Conservation (phyloP, 2,329 filamentous ascomycete genomes). For the Aspergillus pseudonomiae region DNA sequence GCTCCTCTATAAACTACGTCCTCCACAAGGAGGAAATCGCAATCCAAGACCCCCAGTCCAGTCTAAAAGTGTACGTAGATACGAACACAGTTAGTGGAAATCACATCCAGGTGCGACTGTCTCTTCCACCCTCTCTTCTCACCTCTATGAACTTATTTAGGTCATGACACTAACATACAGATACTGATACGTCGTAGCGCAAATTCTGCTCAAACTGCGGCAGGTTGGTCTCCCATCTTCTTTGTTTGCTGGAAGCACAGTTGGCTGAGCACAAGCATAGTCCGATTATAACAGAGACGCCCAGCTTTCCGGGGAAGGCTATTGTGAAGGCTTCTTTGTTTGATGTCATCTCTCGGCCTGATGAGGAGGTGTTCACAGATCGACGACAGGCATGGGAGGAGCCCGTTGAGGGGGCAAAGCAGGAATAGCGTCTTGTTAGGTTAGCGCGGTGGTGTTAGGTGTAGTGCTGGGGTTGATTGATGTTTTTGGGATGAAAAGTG, state of each 20-base stretch:
- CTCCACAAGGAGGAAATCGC: neutral
- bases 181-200: neutral
- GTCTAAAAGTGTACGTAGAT: neutral
- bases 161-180: neutral
- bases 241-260: neutral
- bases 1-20: slow-evolving; percentile 2
- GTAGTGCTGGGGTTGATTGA: neutral
- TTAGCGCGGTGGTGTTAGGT: neutral
- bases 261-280: neutral
- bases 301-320: slow-evolving; percentile 1
- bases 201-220: slow-evolving; percentile 6
- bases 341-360: slow-evolving; percentile 5
- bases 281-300: neutral
- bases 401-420: slow-evolving; percentile 5
- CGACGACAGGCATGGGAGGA: slow-evolving; percentile 5
- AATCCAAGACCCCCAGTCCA: neutral
- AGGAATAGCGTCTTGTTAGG: neutral
- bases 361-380: slow-evolving; percentile 7
- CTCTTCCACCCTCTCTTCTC: neutral
- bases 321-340: slow-evolving; percentile 12
- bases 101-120: neutral
- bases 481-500: neutral
- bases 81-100: slow-evolving; percentile 1
- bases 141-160: neutral
- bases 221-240: neutral